Conservation (phyloP, 805 yeast genomes). For the Torulaspora maleeae region DNA sequence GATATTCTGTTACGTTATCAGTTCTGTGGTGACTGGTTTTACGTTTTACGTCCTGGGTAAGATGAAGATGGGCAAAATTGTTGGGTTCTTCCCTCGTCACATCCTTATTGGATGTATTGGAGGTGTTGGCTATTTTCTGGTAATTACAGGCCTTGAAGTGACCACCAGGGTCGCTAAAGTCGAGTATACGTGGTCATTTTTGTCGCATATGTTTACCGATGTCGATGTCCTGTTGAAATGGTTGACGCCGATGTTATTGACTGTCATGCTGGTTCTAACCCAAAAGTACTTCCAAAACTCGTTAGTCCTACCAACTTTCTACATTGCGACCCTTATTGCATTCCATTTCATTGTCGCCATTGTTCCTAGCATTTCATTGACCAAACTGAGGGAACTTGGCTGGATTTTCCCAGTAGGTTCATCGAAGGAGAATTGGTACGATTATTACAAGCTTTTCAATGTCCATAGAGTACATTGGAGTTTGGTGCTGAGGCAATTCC, state of each 20-base stretch:
- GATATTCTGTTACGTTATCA: slow-evolving; percentile 74
- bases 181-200: slow-evolving; percentile 55
- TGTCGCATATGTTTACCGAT: slow-evolving; percentile 41
- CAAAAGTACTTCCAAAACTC: slow-evolving; percentile 64
- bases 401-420: slow-evolving; percentile 66
- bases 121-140: slow-evolving; percentile 91
- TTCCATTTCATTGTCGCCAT: slow-evolving; percentile 66
- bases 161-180: slow-evolving; percentile 75
- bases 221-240: slow-evolving; percentile 51
- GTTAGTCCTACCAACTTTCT: slow-evolving; percentile 72
- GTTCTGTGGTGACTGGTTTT: slow-evolving; percentile 81
- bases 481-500: slow-evolving; percentile 61
- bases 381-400: slow-evolving; percentile 61
- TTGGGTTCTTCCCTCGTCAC: slow-evolving; percentile 94
- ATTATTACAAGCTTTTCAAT: slow-evolving; percentile 70
- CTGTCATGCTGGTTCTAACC: slow-evolving; percentile 54
- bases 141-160: slow-evolving; percentile 88
- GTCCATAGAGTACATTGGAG: slow-evolving; percentile 71
- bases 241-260: slow-evolving; percentile 63
- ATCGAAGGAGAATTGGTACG: slow-evolving; percentile 82
- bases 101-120: slow-evolving; percentile 96
- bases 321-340: slow-evolving; percentile 60
- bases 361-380: slow-evolving; percentile 62
- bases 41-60: slow-evolving; percentile 76
- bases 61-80: slow-evolving; percentile 74